Percentiles rank a stretch among this genome's conserved stretches.
Evolutionary conservation across 2,329 filamentous ascomycete genomes (phyloP).

Genomic region (Colletotrichum sp.): DNA sequence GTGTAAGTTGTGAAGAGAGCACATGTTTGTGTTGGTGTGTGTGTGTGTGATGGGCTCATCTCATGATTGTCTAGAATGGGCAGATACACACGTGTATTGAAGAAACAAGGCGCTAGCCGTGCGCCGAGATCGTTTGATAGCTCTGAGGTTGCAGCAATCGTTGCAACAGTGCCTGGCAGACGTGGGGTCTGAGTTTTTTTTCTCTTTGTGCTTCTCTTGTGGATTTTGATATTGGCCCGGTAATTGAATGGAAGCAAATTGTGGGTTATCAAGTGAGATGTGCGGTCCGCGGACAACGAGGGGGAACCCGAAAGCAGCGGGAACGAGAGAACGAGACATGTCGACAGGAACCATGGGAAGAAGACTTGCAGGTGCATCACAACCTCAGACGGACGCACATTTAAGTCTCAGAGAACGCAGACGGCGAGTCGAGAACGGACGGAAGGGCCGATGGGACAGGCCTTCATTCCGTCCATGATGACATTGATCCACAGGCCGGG

Average conservation of each 20-base stretch:
- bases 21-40: background rate
- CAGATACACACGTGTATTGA: background rate
- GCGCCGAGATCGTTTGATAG: conserved; percentile 7
- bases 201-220: background rate
- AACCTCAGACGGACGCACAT: background rate
- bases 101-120: background rate
- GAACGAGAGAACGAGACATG: background rate
- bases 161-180: background rate
- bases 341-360: background rate
- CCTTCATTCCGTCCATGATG: background rate
- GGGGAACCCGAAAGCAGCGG: background rate
- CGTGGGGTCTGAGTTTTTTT: background rate
- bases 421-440: background rate
- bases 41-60: background rate
- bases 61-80: background rate
- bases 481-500: background rate
- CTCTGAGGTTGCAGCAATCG: conserved; percentile 5
- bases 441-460: background rate
- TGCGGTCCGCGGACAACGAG: background rate
- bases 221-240: background rate
- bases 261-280: background rate
- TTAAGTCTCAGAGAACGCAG: background rate
- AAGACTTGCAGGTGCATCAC: background rate
- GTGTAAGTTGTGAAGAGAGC: background rate
- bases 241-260: background rate